Conservation (phyloP, 768 basidiomycete species). For the Calocybe gangraenosa region DNA sequence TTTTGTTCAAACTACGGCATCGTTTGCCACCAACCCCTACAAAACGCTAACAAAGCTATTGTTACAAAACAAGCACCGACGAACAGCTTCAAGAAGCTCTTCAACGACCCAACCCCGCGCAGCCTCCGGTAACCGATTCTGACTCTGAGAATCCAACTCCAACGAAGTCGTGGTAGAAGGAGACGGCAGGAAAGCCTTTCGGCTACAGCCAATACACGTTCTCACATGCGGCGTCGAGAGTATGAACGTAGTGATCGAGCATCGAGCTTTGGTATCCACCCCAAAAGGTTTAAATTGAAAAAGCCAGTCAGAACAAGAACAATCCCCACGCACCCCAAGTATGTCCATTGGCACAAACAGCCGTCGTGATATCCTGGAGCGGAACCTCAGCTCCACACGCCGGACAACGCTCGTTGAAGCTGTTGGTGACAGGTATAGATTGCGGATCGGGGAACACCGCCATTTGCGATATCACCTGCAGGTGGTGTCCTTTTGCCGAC, state of each 20-base stretch:
- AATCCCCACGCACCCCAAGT: slow-evolving; percentile 56
- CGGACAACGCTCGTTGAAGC: slow-evolving; percentile 64
- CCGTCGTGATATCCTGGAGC: slow-evolving; percentile 53
- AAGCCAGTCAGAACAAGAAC: neutral
- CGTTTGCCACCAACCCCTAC: slow-evolving; percentile 12
- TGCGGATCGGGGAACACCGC: slow-evolving; percentile 20
- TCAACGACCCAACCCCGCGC: slow-evolving; percentile 62
- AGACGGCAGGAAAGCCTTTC: slow-evolving; percentile 73
- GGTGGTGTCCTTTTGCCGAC: slow-evolving; percentile 27
- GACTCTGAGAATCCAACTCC: slow-evolving; percentile 16
- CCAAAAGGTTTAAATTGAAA: slow-evolving; percentile 13
- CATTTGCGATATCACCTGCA: slow-evolving; percentile 25
- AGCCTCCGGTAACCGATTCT: slow-evolving; percentile 40
- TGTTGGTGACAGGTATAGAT: slow-evolving; percentile 29
- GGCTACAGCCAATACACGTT: slow-evolving; percentile 77
- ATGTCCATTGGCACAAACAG: slow-evolving; percentile 70
- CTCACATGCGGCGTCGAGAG: slow-evolving; percentile 74
- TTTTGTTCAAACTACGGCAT: no score
- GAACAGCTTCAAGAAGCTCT: slow-evolving; percentile 60
- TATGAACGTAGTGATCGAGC: slow-evolving; percentile 78
- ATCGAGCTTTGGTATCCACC: slow-evolving; percentile 55
- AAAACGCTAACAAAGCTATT: slow-evolving; percentile 61
- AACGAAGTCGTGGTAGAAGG: slow-evolving; percentile 26
- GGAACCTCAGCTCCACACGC: slow-evolving; percentile 65
- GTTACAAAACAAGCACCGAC: slow-evolving; percentile 67